Evolutionary conservation across 257 asterid species (phyloP).

Genomic region (Nicotiana obtusifolia): DNA sequence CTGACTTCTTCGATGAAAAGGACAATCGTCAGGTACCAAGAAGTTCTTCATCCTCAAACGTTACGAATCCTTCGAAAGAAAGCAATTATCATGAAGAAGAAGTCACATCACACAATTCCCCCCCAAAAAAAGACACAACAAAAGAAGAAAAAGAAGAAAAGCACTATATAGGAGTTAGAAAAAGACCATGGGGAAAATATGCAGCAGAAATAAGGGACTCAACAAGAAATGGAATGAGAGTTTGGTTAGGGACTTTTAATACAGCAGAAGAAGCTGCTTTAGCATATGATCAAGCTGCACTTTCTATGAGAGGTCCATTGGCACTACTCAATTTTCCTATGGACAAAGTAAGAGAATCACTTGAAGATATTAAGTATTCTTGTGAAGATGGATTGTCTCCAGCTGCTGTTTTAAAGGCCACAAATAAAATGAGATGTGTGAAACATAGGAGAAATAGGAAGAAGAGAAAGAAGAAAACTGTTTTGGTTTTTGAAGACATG

Average conservation of each 20-base stretch:
- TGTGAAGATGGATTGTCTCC: slow-evolving; percentile 27
- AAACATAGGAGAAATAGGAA: slow-evolving; percentile 7
- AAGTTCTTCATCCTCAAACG: background rate
- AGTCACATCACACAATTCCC: background rate
- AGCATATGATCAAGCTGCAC: slow-evolving; percentile 41
- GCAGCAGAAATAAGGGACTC: slow-evolving; percentile 45
- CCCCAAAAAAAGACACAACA: background rate
- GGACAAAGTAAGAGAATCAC: slow-evolving; percentile 23
- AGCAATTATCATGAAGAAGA: background rate
- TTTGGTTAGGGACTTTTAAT: slow-evolving; percentile 37
- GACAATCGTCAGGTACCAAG: background rate
- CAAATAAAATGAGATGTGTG: slow-evolving; percentile 17
- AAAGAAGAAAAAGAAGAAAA: slow-evolving; percentile 11
- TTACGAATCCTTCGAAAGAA: background rate
- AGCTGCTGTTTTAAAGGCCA: slow-evolving; percentile 28
- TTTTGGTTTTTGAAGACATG: slow-evolving; percentile 29
- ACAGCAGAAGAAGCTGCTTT: slow-evolving; percentile 32
- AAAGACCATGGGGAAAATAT: slow-evolving; percentile 35
- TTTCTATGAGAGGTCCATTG: slow-evolving; percentile 22
- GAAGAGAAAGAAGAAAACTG: background rate
- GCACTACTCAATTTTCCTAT: slow-evolving; percentile 27
- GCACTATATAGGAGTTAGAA: slow-evolving; percentile 28
- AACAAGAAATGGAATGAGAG: slow-evolving; percentile 35
- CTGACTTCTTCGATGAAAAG: background rate
- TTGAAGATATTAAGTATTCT: slow-evolving; percentile 12